Evolutionary conservation across 345 rosid genomes (phyloP).

Genomic region (Hypericum perforatum): DNA sequence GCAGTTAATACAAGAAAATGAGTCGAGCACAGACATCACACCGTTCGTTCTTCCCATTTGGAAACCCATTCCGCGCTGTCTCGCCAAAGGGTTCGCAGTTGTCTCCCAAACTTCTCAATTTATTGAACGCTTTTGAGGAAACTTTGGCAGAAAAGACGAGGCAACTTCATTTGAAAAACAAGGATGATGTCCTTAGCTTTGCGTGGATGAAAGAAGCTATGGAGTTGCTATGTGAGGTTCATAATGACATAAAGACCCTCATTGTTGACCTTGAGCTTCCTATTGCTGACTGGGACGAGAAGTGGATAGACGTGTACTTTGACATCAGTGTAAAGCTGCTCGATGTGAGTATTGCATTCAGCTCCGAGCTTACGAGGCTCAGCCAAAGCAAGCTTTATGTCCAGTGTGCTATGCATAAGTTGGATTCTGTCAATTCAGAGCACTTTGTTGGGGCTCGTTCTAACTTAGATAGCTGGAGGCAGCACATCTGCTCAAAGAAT

Average conservation of each 20-base stretch:
- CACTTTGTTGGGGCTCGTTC: slow-evolving; percentile 44
- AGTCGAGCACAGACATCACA: slow-evolving; percentile 72
- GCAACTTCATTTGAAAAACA: slow-evolving; percentile 52
- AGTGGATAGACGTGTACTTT: slow-evolving; percentile 85
- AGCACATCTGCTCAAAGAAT: slow-evolving; percentile 49
- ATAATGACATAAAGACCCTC: slow-evolving; percentile 46
- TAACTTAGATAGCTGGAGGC: slow-evolving; percentile 72
- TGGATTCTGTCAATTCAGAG: slow-evolving; percentile 42
- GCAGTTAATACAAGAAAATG: slow-evolving; percentile 46
- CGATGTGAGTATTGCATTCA: slow-evolving; percentile 65
- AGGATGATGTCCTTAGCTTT: slow-evolving; percentile 53
- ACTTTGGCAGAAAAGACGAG: slow-evolving; percentile 49
- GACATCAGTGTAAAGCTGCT: slow-evolving; percentile 80
- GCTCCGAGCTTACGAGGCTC: slow-evolving; percentile 67
- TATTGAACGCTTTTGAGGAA: slow-evolving; percentile 50
- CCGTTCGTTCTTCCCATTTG: slow-evolving; percentile 65
- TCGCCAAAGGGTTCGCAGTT: slow-evolving; percentile 67
- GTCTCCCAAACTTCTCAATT: slow-evolving; percentile 39
- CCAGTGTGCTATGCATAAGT: slow-evolving; percentile 52
- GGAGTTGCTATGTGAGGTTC: slow-evolving; percentile 70
- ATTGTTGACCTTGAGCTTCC: slow-evolving; percentile 75
- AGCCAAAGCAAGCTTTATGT: slow-evolving; percentile 74
- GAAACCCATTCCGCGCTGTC: slow-evolving; percentile 72
- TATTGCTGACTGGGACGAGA: slow-evolving; percentile 76
- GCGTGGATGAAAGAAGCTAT: slow-evolving; percentile 81